phyloP scores from a whole-genome alignment of 768 basidiomycete species.

The Hysterangium stoloniferum region DNA sequence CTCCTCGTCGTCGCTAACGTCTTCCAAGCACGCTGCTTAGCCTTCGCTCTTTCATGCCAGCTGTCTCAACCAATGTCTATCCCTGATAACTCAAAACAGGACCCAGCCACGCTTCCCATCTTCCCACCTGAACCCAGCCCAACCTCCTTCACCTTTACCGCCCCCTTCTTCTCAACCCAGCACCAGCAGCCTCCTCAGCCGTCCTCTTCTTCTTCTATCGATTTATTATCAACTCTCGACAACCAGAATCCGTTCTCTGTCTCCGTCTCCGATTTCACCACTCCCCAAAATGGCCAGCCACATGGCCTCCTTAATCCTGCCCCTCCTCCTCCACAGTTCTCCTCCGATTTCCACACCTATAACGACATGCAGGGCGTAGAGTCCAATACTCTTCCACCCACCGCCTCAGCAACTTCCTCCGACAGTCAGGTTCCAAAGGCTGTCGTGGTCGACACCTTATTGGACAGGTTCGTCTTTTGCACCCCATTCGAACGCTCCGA shows the following conservation, averaged over 20 bases:
- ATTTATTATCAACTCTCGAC: background rate
- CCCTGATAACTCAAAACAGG: background rate
- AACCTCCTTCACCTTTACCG: background rate
- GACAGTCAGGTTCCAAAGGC: constrained; percentile 7
- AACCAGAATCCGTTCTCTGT: background rate
- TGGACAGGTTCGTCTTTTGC: constrained; percentile 5
- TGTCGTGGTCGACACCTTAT: constrained; percentile 7
- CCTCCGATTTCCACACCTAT: background rate
- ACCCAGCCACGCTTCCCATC: background rate
- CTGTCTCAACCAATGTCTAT: background rate
- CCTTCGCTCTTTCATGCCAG: background rate
- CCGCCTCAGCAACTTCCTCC: background rate
- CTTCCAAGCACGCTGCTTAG: background rate
- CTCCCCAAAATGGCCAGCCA: background rate
- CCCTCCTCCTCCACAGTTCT: background rate
- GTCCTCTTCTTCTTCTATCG: background rate
- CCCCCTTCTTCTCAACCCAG: background rate
- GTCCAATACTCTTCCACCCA: too few relatives aligned
- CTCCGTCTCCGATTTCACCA: background rate
- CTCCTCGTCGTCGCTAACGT: background rate
- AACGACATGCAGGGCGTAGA: background rate
- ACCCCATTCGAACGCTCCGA: background rate
- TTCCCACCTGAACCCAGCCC: background rate
- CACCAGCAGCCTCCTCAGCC: background rate
- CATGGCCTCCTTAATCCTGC: background rate